phyloP scores from a whole-genome alignment of 2,329 filamentous ascomycete species.

The Monosporascus sp. region DNA sequence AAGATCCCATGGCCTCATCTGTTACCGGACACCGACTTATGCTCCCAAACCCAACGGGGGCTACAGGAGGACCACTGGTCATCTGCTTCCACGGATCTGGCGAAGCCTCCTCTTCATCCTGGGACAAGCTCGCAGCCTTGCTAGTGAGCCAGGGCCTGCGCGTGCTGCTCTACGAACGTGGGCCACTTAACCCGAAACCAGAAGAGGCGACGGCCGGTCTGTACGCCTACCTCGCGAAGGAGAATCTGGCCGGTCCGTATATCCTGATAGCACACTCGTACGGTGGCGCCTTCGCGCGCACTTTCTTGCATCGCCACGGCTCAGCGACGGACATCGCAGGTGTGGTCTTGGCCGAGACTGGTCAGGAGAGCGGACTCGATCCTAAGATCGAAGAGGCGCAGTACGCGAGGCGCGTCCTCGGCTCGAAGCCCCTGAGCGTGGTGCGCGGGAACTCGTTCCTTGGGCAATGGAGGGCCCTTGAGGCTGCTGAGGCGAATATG shows the following conservation, averaged over 20 bases:
- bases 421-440: conserved; percentile 19
- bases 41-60: background rate
- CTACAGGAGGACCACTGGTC: conserved; percentile 13
- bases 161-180: conserved; percentile 21
- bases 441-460: conserved; percentile 20
- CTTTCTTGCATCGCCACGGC: conserved; percentile 14
- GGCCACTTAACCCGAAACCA: conserved; percentile 7
- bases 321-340: conserved; percentile 10
- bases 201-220: conserved; percentile 13
- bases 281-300: conserved; percentile 23
- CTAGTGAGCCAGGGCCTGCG: conserved; percentile 12
- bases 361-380: conserved; percentile 24
- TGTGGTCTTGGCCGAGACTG: conserved; percentile 25
- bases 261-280: conserved; percentile 26
- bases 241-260: conserved; percentile 13
- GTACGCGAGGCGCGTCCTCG: conserved; percentile 11
- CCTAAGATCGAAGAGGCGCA: conserved; percentile 14
- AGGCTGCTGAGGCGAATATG: conserved; percentile 6
- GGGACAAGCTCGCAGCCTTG: conserved; percentile 15
- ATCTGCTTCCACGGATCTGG: conserved; percentile 28
- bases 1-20: background rate
- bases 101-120: conserved; percentile 19
- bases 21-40: background rate
- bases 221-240: conserved; percentile 9
- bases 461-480: conserved; percentile 13